phyloP scores from a whole-genome alignment of 2,329 filamentous ascomycete genomes.

The Pyrenochaeta sp. region DNA sequence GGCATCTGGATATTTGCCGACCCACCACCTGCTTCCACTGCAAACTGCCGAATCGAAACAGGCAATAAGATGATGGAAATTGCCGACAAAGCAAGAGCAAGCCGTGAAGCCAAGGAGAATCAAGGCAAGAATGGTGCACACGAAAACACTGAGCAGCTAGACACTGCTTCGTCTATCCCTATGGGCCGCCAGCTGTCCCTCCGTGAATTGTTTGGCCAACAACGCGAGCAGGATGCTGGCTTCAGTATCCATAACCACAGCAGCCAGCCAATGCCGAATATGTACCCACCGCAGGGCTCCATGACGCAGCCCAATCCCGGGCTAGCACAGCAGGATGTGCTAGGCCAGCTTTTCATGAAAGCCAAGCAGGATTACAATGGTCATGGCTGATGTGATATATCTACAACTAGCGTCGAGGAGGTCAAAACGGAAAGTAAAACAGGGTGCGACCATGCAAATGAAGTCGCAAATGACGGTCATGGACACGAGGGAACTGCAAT shows the following conservation, averaged over 20 bases:
- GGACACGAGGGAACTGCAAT: background rate
- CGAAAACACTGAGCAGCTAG: conserved; percentile 36
- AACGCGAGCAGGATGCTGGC: conserved; percentile 60
- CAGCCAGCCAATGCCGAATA: conserved; percentile 15
- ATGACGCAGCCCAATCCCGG: conserved; percentile 25
- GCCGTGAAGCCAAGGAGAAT: conserved; percentile 52
- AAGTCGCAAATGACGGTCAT: background rate
- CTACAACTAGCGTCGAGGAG: background rate
- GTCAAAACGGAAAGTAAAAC: background rate
- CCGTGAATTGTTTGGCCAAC: conserved; percentile 64
- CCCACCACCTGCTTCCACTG: conserved; percentile 62
- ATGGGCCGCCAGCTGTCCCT: conserved; percentile 64
- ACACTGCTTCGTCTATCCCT: conserved; percentile 48
- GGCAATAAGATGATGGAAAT: conserved; percentile 64
- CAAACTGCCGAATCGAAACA: conserved; percentile 60
- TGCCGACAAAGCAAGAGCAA: conserved; percentile 61
- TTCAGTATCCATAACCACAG: conserved; percentile 61
- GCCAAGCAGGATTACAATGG: conserved; percentile 48
- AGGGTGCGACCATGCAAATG: background rate
- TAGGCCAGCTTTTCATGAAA: conserved; percentile 47
- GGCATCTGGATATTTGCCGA: conserved; percentile 73
- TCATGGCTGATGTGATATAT: conserved; percentile 27
- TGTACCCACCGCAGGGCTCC: conserved; percentile 21
- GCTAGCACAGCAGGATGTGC: conserved; percentile 34
- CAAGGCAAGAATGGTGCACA: conserved; percentile 28